Evolutionary conservation across 345 rosid genomes (phyloP).

Genomic region (Citrus australasica): DNA sequence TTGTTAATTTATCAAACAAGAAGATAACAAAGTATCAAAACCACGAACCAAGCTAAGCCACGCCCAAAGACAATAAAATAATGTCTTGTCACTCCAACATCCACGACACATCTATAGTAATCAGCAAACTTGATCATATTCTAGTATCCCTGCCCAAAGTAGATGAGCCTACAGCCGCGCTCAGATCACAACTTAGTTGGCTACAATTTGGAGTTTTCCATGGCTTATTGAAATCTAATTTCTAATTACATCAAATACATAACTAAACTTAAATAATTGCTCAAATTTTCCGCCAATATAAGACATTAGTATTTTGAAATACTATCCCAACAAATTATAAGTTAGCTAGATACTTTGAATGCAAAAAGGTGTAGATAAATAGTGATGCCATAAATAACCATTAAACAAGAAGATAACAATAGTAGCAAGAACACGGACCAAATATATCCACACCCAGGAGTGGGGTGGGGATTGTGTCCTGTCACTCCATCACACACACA

Average conservation of each 20-base stretch:
- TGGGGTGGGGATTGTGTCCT: no score
- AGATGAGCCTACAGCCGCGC: neutral
- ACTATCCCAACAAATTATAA: no score
- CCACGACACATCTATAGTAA: neutral
- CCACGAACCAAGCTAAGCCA: neutral
- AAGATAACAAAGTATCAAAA: no score
- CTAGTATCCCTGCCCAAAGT: neutral
- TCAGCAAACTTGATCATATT: neutral
- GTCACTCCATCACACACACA: neutral
- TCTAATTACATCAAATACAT: no score
- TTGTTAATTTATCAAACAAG: neutral
- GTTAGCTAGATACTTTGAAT: neutral
- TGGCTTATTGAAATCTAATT: no score
- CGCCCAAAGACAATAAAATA: neutral
- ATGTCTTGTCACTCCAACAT: neutral
- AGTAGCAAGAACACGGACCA: neutral
- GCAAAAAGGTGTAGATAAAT: neutral
- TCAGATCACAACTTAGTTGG: neutral
- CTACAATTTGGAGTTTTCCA: constrained; percentile 54
- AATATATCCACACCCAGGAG: no score
- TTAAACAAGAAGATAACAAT: neutral
- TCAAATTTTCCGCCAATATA: no score
- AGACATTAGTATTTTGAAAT: no score
- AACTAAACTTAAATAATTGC: no score
- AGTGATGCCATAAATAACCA: neutral